Base-by-base conservation (phyloP, 1,284 basidiomycete genomes). In the Sanghuangporus baumii region DNA sequence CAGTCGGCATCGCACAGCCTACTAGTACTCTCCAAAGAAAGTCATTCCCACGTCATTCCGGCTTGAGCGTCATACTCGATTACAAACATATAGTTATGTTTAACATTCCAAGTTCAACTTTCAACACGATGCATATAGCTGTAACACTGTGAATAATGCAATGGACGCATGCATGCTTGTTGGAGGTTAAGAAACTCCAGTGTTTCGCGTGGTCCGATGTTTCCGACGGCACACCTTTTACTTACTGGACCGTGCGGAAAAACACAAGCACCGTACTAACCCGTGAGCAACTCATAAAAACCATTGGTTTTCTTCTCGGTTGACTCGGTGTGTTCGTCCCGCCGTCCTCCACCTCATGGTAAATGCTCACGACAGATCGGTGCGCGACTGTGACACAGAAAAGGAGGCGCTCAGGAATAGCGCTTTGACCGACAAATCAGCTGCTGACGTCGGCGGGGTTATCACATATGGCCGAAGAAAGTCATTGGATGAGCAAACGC, bases 401-500 rank as follows among this genome's bases (percentile, higher is more conserved):
- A 47, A 31, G 20, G 38, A 36, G 8, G 14, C 31, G 18, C 14
- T 18, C 11, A 51, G 20, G 16, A 38, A 3, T 11, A n/a, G 23
- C 1, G 16, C 23, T 8, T 20, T 16, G 9, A 34, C 40, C 9
- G 36, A n/a, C 57, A 36, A 34, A 16, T 41, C 48, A 2, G 52
- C 41, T 9, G 26, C n/a, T 6, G 48, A 6, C n/a, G 3, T 51
- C 14, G 48, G 48, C 20, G 16, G 2, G 11, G 52, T n/a, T 3
- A 14, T 12, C 31, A 7, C 50, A 18, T 9, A 59, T 51, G 48
- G 48, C 12, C 47, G 56, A 4, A 41, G 34, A 31, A 20, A 38
- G 9, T 64, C 62, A 16, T 37, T 57, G 26, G 62, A 64, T 43
- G 62, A 46, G 5, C 41, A 55, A 38, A 65, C 63, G n/a, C 60